phyloP scores from a whole-genome alignment of 306 rosid genomes.

The Benincasa hispida region DNA sequence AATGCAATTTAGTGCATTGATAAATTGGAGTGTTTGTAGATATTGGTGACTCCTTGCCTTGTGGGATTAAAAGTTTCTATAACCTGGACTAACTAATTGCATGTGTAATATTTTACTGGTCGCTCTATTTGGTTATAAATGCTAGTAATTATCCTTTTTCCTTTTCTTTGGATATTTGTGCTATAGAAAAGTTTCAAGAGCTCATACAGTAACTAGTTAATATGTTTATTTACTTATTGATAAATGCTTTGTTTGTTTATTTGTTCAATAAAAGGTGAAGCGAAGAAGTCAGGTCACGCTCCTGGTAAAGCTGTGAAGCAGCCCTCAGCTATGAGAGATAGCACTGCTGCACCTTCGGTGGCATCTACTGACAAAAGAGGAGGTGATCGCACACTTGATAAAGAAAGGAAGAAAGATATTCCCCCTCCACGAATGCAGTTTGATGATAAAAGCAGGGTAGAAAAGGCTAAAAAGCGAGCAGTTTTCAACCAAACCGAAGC shows the following conservation, averaged over 20 bases:
- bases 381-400: constrained; percentile 43
- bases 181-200: neutral
- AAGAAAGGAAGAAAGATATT: constrained; percentile 76
- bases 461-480: constrained; percentile 65
- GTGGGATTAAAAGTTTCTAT: neutral
- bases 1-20: neutral
- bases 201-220: neutral
- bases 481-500: constrained; percentile 70
- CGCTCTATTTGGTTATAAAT: neutral
- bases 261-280: constrained; percentile 28
- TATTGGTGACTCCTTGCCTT: neutral
- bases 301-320: constrained; percentile 36
- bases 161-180: neutral
- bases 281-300: constrained; percentile 20
- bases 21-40: neutral
- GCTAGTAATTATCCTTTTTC: neutral
- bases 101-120: neutral
- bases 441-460: constrained; percentile 62
- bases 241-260: neutral
- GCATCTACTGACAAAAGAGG: constrained; percentile 45
- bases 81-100: neutral
- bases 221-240: neutral
- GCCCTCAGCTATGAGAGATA: constrained; percentile 41
- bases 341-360: constrained; percentile 23
- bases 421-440: constrained; percentile 78